A percentile compares a stretch with the other conserved stretches of the same genome.
These are phyloP conservation scores for Penicillium sp. DNA, from an alignment of 2,329 filamentous ascomycete genomes.

Conservation along the genomic window DNA sequence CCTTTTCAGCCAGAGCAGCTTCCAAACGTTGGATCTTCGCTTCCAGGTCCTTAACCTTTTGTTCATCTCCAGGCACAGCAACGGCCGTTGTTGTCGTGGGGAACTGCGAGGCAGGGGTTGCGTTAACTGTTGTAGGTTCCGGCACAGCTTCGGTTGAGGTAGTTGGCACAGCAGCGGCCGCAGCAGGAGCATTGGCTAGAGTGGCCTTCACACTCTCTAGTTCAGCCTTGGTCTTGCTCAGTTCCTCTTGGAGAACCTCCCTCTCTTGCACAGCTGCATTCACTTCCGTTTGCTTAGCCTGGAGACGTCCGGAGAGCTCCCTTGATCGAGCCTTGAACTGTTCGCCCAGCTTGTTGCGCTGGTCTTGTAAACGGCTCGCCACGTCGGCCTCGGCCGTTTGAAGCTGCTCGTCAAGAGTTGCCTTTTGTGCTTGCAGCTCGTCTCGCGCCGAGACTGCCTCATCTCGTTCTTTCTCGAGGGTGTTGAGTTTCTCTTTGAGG, in stretches of 20 bases:
- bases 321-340: slow-evolving; percentile 58
- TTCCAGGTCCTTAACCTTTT: slow-evolving; percentile 63
- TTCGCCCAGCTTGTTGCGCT: slow-evolving; percentile 47
- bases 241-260: slow-evolving; percentile 65
- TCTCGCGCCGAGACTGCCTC: slow-evolving; percentile 63
- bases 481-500: slow-evolving; percentile 74
- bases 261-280: slow-evolving; percentile 61
- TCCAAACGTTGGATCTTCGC: slow-evolving; percentile 58
- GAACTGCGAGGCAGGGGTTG: slow-evolving; percentile 35
- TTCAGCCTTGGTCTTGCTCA: slow-evolving; percentile 64
- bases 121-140: slow-evolving; percentile 50
- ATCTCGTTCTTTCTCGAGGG: slow-evolving; percentile 66
- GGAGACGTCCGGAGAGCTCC: slow-evolving; percentile 66
- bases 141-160: not conserved
- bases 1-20: slow-evolving; percentile 54
- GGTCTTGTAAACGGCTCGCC: slow-evolving; percentile 47
- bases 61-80: slow-evolving; percentile 43
- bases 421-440: slow-evolving; percentile 59
- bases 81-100: slow-evolving; percentile 26
- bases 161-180: slow-evolving; percentile 5
- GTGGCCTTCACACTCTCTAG: slow-evolving; percentile 53
- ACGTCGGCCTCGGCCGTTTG: slow-evolving; percentile 45
- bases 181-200: slow-evolving; percentile 35
- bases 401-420: slow-evolving; percentile 48
- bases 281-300: slow-evolving; percentile 52